Conservation (phyloP, 345 rosid species). For the Brassica nigra region DNA sequence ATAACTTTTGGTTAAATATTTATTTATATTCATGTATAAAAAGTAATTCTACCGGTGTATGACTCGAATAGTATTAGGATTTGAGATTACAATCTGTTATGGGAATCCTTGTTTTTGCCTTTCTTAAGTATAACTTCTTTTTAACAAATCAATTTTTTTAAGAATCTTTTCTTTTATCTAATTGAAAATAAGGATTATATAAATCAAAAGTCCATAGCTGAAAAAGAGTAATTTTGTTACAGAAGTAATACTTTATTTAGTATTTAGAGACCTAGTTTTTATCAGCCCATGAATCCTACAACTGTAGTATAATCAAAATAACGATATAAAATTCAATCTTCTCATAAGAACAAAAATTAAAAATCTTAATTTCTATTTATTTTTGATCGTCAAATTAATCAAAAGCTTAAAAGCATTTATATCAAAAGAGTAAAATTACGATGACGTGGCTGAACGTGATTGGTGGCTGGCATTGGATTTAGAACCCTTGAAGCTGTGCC, state of each 20-base stretch:
- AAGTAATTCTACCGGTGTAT: neutral
- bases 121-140: neutral
- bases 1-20: no score
- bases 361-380: no score
- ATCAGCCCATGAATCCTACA: no score
- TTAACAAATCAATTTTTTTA: neutral
- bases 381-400: neutral
- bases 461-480: constrained; percentile 30
- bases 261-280: no score
- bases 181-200: neutral
- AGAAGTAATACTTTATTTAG: no score
- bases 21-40: no score
- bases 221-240: no score
- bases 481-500: constrained; percentile 19
- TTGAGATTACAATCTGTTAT: neutral
- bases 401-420: neutral
- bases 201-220: no score
- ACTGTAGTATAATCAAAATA: no score
- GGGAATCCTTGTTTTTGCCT: neutral
- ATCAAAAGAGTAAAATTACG: constrained; percentile 17
- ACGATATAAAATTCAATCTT: no score
- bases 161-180: neutral
- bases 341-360: no score
- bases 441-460: constrained; percentile 23
- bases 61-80: neutral